Percentiles rank a stretch among this genome's conserved stretches.
Evolutionary conservation across 768 basidiomycete species (phyloP).

Genomic region (Dendrothele bispora): DNA sequence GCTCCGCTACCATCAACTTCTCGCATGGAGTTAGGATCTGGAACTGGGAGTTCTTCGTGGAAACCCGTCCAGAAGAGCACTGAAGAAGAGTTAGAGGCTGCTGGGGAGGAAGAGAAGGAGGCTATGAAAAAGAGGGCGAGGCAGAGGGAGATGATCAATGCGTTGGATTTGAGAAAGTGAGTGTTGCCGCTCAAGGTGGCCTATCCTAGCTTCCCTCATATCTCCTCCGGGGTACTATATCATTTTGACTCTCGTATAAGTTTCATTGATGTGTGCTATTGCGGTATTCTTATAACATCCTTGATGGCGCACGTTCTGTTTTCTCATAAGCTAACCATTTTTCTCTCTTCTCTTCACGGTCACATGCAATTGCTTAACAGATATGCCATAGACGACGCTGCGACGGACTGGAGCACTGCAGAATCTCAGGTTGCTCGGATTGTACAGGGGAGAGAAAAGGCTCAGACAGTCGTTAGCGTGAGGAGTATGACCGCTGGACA

Average conservation of each 20-base stretch:
- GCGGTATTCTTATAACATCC: constrained; percentile 2
- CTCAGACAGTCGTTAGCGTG: constrained; percentile 76
- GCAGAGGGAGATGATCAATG: constrained; percentile 85
- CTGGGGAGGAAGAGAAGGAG: constrained; percentile 69
- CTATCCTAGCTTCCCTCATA: not conserved
- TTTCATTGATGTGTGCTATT: too few species aligned
- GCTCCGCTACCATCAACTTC: too few species aligned
- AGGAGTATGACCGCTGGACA: constrained; percentile 51
- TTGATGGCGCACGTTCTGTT: constrained; percentile 11
- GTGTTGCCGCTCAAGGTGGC: constrained; percentile 34
- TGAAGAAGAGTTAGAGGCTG: constrained; percentile 73
- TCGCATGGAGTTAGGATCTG: constrained; percentile 8
- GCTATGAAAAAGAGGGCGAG: constrained; percentile 60
- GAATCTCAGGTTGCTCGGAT: constrained; percentile 68
- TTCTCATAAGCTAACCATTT: constrained; percentile 11
- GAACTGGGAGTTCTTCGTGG: constrained; percentile 31
- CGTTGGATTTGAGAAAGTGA: constrained; percentile 86
- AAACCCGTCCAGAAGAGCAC: constrained; percentile 46
- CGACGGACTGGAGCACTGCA: constrained; percentile 73
- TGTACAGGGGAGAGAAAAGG: constrained; percentile 36
- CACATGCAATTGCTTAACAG: constrained; percentile 33
- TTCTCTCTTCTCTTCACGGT: constrained; percentile 5
- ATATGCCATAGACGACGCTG: constrained; percentile 71
- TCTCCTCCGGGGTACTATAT: too few species aligned
- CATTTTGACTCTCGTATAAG: too few species aligned